These are phyloP conservation scores for Penicillium sp. DNA, from an alignment of 2,329 filamentous ascomycete genomes.

Conservation along the genomic window DNA sequence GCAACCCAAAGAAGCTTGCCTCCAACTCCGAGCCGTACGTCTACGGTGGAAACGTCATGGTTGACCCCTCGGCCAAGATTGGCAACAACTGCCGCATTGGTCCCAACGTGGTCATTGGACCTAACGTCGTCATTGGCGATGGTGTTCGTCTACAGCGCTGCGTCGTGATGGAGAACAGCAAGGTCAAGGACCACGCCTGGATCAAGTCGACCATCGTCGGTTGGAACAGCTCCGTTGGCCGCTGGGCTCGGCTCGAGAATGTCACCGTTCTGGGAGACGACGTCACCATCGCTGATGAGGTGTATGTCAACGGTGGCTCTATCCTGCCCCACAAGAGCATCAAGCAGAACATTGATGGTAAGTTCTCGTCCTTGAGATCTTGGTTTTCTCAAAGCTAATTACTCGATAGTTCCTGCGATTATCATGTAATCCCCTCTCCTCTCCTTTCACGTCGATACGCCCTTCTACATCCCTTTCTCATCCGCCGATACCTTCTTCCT, in stretches of 20 bases:
- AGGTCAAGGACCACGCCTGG: constrained; percentile 98
- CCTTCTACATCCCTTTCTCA: constrained; percentile 25
- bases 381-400: constrained; percentile 10
- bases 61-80: constrained; percentile 91
- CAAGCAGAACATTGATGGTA: constrained; percentile 91
- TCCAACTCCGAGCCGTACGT: constrained; percentile 73
- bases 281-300: constrained; percentile 94
- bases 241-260: constrained; percentile 95
- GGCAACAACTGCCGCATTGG: constrained; percentile 98
- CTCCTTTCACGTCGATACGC: constrained; percentile 29
- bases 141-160: constrained; percentile 92
- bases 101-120: constrained; percentile 93
- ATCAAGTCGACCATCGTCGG: constrained; percentile 98
- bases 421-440: constrained; percentile 45
- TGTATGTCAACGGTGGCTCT: constrained; percentile 96
- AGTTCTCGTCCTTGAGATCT: constrained; percentile 27
- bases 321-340: constrained; percentile 98
- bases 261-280: constrained; percentile 97
- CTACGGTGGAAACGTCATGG: constrained; percentile 90
- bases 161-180: constrained; percentile 81
- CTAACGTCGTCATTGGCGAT: constrained; percentile 86
- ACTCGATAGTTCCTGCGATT: constrained; percentile 44
- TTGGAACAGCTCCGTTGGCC: constrained; percentile 95
- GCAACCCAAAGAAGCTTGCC: constrained; percentile 78
- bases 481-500: constrained; percentile 26